Evolutionary conservation across 116 monocot species (phyloP), one percentile per base, ranked within the genome.

Genomic region (Dioscorea cayenensis): DNA sequence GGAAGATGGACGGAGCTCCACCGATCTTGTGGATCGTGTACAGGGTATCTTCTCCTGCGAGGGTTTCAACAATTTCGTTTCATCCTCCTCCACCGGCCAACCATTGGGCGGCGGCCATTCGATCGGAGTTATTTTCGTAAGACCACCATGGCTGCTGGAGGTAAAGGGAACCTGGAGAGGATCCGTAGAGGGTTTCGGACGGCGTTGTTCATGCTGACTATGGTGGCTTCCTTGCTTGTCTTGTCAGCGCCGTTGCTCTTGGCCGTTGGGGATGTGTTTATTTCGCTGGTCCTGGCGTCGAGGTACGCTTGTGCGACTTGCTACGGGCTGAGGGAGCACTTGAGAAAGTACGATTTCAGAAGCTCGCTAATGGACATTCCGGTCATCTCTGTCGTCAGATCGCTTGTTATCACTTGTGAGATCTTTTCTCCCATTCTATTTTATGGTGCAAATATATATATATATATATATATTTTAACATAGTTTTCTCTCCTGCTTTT

Each of bases 351-450:
- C 72, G 74, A 78, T 1, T 95, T 95, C 73, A 68, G 77, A 74
- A 84, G 76, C 76, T 92, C 89, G 16, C 73, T 95, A 71, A 77
- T 89, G 74, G 95, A 95, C 69, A 84, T 95, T 29, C 92, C 95
- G 14, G 81, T 95, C 37, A 76, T 92, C 66, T 95, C 95, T 36
- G 49, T 91, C 70, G 50, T 80, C 64, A 75, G 95, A 78, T 95
- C 95, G 59, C 71, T 95, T 22, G 67, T 87, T 11, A 83, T 91
- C 75, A 84, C 85, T 48, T 91, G 91, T 95, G 74, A 73, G 83
- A 7, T 52, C 49, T 38, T 37, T 59, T 36, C 4, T 63, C 22
- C 36, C 16, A 37, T 18, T 18, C 19, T 55, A 2, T 55, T 55
- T 55, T 16, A 55, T 55, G 43, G 7, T 43, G 43, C 8, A 38